A percentile compares a stretch with the other conserved stretches of the same genome.
phyloP scores from a whole-genome alignment of 2,329 filamentous ascomycete species.

The Emergomyces orientalis region DNA sequence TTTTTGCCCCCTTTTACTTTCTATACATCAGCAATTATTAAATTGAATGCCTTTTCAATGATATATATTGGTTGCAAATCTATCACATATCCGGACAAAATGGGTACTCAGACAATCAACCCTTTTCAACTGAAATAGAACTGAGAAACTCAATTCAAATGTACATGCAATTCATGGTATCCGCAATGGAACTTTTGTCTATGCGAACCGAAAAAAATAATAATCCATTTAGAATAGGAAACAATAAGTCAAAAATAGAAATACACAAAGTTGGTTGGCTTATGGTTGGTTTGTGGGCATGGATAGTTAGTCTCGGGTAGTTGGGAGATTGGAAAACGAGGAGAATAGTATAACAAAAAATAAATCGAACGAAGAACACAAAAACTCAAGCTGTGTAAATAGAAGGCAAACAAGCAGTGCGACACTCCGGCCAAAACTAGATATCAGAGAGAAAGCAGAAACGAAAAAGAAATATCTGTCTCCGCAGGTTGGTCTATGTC shows the following conservation, averaged over 20 bases:
- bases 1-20: no score
- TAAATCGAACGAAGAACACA: not conserved
- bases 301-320: not conserved
- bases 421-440: not conserved
- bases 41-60: not conserved
- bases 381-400: not conserved
- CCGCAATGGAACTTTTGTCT: slow-evolving; percentile 1
- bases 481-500: not conserved
- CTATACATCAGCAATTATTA: not conserved
- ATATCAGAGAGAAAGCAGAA: not conserved
- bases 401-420: not conserved
- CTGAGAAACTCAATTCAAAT: not conserved
- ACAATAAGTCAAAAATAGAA: not conserved
- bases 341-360: not conserved
- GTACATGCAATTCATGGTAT: not conserved
- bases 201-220: not conserved
- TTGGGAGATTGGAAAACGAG: not conserved
- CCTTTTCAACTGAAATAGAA: not conserved
- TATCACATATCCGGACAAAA: not conserved
- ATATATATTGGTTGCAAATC: not conserved
- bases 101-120: not conserved
- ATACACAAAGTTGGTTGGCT: not conserved
- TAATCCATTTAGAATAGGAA: not conserved
- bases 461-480: not conserved
- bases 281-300: not conserved